These are phyloP conservation scores for Gliomastix tumulicola DNA, from an alignment of 2,329 filamentous ascomycete genomes.

Conservation along the genomic window DNA sequence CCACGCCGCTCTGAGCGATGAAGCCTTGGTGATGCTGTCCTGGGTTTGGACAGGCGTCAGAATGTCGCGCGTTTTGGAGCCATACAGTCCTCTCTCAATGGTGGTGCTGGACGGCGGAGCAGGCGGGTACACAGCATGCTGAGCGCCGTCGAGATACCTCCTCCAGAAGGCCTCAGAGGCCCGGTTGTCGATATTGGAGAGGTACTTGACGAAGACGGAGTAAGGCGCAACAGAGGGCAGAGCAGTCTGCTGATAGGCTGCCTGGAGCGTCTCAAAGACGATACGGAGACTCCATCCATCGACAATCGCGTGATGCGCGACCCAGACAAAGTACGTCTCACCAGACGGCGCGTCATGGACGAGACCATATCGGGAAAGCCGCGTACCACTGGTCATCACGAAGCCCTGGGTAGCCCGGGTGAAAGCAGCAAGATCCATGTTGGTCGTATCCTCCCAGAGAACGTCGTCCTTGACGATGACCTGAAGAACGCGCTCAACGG, in stretches of 20 bases:
- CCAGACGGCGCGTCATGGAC: not conserved
- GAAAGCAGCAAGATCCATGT: not conserved
- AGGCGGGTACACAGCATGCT: not conserved
- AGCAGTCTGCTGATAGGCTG: not conserved
- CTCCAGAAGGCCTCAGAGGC: constrained; percentile 6
- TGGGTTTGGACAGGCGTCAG: not conserved
- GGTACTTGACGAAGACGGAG: constrained; percentile 6
- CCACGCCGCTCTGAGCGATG: constrained; percentile 17
- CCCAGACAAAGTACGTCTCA: constrained; percentile 6
- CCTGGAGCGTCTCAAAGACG: constrained; percentile 3
- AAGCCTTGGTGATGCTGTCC: constrained; percentile 8
- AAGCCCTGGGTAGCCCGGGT: not conserved
- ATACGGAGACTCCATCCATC: constrained; percentile 6
- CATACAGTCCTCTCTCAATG: no score
- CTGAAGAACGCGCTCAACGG: constrained; percentile 3
- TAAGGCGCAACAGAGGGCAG: not conserved
- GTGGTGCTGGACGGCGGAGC: not conserved
- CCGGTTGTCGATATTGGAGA: constrained; percentile 1
- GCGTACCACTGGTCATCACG: constrained; percentile 3
- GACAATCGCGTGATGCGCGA: constrained; percentile 10
- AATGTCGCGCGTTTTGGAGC: no score
- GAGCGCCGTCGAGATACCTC: not conserved
- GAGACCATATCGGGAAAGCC: constrained; percentile 2
- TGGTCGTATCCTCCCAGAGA: constrained; percentile 1
- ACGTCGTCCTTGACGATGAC: constrained; percentile 5